Base-by-base conservation (phyloP, 352 stramenopile species). In the Phytophthora brassicae region DNA sequence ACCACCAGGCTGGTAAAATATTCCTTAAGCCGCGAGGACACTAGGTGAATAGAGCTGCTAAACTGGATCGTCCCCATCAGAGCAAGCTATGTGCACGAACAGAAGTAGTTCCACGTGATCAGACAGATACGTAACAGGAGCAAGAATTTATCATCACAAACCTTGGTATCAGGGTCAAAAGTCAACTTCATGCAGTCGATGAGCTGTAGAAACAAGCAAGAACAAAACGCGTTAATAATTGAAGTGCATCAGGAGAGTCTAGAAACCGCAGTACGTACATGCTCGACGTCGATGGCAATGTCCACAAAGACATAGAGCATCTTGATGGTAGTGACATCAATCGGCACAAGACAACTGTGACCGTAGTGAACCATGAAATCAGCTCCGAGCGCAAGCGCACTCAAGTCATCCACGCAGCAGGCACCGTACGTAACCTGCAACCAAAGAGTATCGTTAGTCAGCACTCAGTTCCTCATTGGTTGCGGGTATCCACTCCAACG, bases 271-370 rank as follows among this genome's bases (percentile, higher is more conserved):
- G 4, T 20, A 56, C 81, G 33, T 77, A 92, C 86, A 58, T 99
- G 97, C 0, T 95, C 77, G 3, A 98, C 90, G 74, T 99, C 97
- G 47, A 99, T 98, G 14, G 90, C 81, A 66, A 99, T 99, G 74
- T 99, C 97, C 39, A 99, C 98, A 73, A 99, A 99, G 1, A 99
- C 97, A 74, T 99, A 99, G 14, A 99, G 76, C 81, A 97, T 95
- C 69, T 97, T 97, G 60, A 98, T 96, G 20, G 84, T 87, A 14
- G 97, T 99, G 31, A 96, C 79, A 43, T 97, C 94, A 46, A 99
- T 96, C 0, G 98, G 98, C 20, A 99, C 97, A 16, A 99, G 81
- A 72, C 98, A 99, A 35, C 89, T 98, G 74, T 99, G 98, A 35
- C 98, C 98, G 66, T 99, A 99, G 72, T 99, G 98, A n/a, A 99